Conservation (phyloP, 2,329 filamentous ascomycete species). For the Epichloe elymi region DNA sequence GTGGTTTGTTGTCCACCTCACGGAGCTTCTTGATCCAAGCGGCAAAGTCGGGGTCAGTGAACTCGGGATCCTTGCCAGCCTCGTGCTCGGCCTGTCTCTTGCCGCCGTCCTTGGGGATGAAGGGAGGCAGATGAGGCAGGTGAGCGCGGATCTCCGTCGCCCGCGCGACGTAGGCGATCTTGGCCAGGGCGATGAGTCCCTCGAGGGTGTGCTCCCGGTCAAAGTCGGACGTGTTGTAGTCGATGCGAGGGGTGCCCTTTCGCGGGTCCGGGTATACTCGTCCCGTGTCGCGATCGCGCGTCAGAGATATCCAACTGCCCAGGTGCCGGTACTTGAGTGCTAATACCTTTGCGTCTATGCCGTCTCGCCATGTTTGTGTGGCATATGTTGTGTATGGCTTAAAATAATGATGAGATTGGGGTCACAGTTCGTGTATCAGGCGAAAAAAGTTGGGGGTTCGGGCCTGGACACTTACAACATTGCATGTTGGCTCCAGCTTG, state of each 20-base stretch:
- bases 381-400: slow-evolving; percentile 56
- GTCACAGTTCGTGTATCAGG: neutral
- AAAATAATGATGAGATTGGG: too few species aligned
- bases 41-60: slow-evolving; percentile 46
- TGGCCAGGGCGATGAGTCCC: slow-evolving; percentile 57
- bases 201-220: slow-evolving; percentile 62
- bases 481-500: slow-evolving; percentile 66
- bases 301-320: slow-evolving; percentile 59
- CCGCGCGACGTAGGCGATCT: slow-evolving; percentile 65
- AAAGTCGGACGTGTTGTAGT: slow-evolving; percentile 57
- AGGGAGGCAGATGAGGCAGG: slow-evolving; percentile 50
- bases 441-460: neutral
- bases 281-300: slow-evolving; percentile 64
- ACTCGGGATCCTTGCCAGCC: slow-evolving; percentile 24
- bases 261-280: slow-evolving; percentile 58
- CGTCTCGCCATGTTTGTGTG: slow-evolving; percentile 52
- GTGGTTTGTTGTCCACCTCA: slow-evolving; percentile 34
- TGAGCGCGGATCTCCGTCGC: slow-evolving; percentile 66
- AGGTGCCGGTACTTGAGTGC: slow-evolving; percentile 55
- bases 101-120: slow-evolving; percentile 27
- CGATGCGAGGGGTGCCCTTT: slow-evolving; percentile 50
- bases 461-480: slow-evolving; percentile 37
- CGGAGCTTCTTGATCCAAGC: slow-evolving; percentile 44
- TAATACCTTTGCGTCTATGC: slow-evolving; percentile 59
- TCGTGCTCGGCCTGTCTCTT: slow-evolving; percentile 10